phyloP scores from a whole-genome alignment of 1,139 yeast genomes.

The Zygotorulaspora mrakii region DNA sequence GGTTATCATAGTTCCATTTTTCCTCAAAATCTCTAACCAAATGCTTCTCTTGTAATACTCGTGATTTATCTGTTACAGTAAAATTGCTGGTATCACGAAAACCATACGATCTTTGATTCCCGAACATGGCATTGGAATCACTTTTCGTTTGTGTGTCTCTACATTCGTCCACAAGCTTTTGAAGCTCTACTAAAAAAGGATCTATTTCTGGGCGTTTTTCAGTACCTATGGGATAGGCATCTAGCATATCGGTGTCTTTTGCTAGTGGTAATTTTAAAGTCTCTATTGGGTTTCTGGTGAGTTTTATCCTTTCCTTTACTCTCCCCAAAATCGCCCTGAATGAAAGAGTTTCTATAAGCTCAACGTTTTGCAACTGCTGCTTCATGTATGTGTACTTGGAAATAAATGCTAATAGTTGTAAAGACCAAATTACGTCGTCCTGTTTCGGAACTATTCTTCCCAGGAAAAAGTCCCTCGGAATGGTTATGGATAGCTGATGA shows the following conservation, averaged over 20 bases:
- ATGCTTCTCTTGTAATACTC: constrained; percentile 18
- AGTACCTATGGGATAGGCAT: constrained; percentile 4
- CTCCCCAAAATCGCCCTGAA: constrained; percentile 33
- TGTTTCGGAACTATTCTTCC: constrained; percentile 83
- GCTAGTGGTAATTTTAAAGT: not conserved
- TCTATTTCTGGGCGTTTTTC: constrained; percentile 6
- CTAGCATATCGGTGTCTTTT: constrained; percentile 15
- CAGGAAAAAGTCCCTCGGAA: constrained; percentile 64
- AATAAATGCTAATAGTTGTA: constrained; percentile 86
- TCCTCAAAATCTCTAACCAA: constrained; percentile 17
- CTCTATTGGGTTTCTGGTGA: not conserved
- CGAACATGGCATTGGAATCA: not conserved
- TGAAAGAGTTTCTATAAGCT: constrained; percentile 47
- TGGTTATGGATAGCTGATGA: constrained; percentile 28
- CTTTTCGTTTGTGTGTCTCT: constrained; percentile 5
- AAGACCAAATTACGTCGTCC: constrained; percentile 91
- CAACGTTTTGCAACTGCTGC: constrained; percentile 67
- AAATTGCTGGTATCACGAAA: constrained; percentile 9
- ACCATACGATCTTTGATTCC: constrained; percentile 9
- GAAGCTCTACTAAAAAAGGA: constrained; percentile 18
- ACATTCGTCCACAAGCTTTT: constrained; percentile 8
- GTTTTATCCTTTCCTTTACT: constrained; percentile 18
- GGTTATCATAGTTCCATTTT: constrained; percentile 19
- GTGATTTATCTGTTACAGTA: constrained; percentile 10
- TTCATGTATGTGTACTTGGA: constrained; percentile 85